phyloP scores from a whole-genome alignment of 2,329 filamentous ascomycete genomes.

The Cladosporium sp. region DNA sequence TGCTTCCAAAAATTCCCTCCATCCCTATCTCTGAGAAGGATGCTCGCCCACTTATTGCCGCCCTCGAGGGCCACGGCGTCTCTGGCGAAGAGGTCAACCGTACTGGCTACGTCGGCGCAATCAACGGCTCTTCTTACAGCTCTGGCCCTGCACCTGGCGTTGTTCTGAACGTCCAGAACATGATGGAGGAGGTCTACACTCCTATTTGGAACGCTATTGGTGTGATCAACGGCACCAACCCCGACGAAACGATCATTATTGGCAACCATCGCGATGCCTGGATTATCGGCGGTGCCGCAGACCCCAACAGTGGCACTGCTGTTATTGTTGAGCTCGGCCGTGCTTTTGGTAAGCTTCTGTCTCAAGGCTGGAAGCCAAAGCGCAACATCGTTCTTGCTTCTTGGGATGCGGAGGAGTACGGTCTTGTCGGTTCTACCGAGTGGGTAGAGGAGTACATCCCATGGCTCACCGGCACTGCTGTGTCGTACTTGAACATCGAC shows the following conservation, averaged over 20 bases:
- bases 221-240: slow-evolving; percentile 63
- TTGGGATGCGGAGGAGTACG: slow-evolving; percentile 43
- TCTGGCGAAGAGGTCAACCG: slow-evolving; percentile 40
- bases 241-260: slow-evolving; percentile 51
- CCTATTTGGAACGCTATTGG: slow-evolving; percentile 72
- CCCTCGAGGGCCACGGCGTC: slow-evolving; percentile 76
- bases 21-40: slow-evolving; percentile 80
- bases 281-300: slow-evolving; percentile 50
- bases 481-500: slow-evolving; percentile 50
- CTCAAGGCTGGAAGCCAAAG: slow-evolving; percentile 48
- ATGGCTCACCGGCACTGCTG: slow-evolving; percentile 41
- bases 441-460: slow-evolving; percentile 48
- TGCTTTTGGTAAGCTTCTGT: slow-evolving; percentile 44
- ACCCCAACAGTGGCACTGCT: slow-evolving; percentile 49
- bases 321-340: slow-evolving; percentile 48
- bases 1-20: slow-evolving; percentile 74
- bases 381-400: slow-evolving; percentile 44
- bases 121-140: slow-evolving; percentile 66
- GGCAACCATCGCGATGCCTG: slow-evolving; percentile 53
- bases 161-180: slow-evolving; percentile 67
- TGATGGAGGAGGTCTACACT: slow-evolving; percentile 76
- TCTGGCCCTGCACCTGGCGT: slow-evolving; percentile 71
- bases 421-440: slow-evolving; percentile 40
- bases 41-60: slow-evolving; percentile 72
- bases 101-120: slow-evolving; percentile 63